These are phyloP conservation scores for Juncus effusus DNA, from an alignment of 176 grass and related monocot genomes.

Conservation along the genomic window DNA sequence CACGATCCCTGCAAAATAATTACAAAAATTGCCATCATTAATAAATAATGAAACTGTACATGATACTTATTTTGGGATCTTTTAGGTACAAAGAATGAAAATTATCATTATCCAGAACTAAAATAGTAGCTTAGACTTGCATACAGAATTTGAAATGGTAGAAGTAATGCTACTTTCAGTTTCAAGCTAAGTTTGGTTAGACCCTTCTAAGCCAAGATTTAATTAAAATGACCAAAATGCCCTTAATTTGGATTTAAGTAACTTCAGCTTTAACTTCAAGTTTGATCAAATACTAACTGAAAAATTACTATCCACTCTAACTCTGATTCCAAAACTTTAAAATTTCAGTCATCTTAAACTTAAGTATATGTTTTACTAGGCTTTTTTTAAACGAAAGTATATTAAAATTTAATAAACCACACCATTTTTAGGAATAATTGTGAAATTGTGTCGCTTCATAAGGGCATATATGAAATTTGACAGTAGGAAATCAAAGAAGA, in stretches of 20 bases:
- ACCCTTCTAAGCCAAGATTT: not conserved
- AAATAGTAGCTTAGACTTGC: no score
- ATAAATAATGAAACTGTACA: no score
- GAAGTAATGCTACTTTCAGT: not conserved
- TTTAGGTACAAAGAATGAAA: no score
- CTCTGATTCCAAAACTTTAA: not conserved
- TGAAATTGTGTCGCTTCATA: no score
- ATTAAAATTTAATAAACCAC: not conserved
- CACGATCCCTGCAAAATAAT: slow-evolving; percentile 56
- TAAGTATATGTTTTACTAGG: no score
- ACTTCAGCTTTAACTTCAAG: not conserved
- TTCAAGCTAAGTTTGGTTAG: slow-evolving; percentile 2
- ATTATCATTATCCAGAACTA: no score
- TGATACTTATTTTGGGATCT: no score
- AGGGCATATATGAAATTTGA: no score
- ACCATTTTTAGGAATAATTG: not conserved
- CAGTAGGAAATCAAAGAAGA: no score
- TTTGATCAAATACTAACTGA: not conserved
- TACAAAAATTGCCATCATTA: not conserved
- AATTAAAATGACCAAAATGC: slow-evolving; percentile 1
- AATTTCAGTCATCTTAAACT: not conserved
- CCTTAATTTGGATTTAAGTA: slow-evolving; percentile 11
- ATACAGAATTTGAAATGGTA: not conserved
- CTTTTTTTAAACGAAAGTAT: no score
- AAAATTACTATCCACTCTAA: not conserved